Evolutionary conservation across 257 asterid genomes (phyloP), one percentile per base, ranked within the genome.

Genomic region (Galeopsis tetrahit): DNA sequence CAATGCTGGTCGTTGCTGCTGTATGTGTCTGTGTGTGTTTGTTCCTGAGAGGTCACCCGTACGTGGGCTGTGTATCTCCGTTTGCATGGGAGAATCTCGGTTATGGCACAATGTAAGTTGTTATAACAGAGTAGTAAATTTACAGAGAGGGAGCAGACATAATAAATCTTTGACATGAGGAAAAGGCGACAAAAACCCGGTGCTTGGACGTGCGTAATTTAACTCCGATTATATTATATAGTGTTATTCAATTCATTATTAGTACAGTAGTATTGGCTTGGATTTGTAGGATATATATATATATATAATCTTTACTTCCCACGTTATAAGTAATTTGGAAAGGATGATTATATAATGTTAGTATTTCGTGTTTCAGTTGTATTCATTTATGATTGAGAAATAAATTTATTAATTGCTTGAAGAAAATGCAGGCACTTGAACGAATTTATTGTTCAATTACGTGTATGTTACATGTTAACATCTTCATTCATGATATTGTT

Each of bases 1-100:
- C 96, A 0, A 86, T 88, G 92, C 96, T 92, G 11, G 80, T 87
- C 13, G 79, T 92, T 63, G 98, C 98, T 42, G 94, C 96, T 1
- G 96, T 92, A 0, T 92, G 98, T 17, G 96, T 87, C 5, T 92
- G 98, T 32, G 98, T 92, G 7, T 92, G 96, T 55, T 64, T 92
- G 64, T 80, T 92, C 72, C 69, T 86, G 3, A 84, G 98, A 78
- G 94, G 96, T 0, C 87, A 80, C 66, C 98, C 98, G 0, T 75
- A 73, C 32, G 82, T 90, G 10, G 92, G 92, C 6, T 76, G 80
- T 28, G 78, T 68, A 17, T 75, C 83, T 6, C 94, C 96, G 8
- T 88, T 92, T 79, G 78, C 75, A 60, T 92, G 98, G 98, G 96
- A 90, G 81, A 90, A 85, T 52, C 79, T 92, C 80, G 69, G 49